A percentile compares a stretch with the other conserved stretches of the same genome.
Evolutionary conservation across 2,329 filamentous ascomycete species (phyloP).

Genomic region (Ophiosphaerella herpotricha): DNA sequence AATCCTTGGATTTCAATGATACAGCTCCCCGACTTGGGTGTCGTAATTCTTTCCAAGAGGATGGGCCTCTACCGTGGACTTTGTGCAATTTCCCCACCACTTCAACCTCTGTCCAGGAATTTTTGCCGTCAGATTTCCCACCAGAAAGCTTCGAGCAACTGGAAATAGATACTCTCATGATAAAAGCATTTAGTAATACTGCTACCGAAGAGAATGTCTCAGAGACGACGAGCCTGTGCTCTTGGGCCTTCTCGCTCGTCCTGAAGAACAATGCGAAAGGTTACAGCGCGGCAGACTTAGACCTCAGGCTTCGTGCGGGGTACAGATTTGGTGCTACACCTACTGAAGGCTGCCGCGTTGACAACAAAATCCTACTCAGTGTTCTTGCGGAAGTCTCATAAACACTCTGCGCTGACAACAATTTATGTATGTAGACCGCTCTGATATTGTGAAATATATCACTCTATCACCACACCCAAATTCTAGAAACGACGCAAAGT

Average conservation of each 20-base stretch:
- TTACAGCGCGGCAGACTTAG: conserved; percentile 9
- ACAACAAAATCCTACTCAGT: conserved; percentile 13
- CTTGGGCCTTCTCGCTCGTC: conserved; percentile 18
- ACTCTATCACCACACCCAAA: no score
- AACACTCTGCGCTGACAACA: not conserved
- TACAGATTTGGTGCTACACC: conserved; percentile 8
- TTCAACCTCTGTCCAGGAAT: no score
- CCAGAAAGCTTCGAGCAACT: not conserved
- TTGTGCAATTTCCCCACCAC: no score
- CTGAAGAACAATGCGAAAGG: conserved; percentile 13
- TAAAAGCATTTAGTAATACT: conserved; percentile 3
- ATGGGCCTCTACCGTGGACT: no score
- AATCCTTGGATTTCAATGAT: no score
- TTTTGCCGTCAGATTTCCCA: no score
- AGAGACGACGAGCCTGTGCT: conserved; percentile 18
- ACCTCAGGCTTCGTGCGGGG: conserved; percentile 14
- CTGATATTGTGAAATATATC: no score
- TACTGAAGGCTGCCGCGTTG: conserved; percentile 12
- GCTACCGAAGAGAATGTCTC: conserved; percentile 2
- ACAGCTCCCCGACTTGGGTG: no score
- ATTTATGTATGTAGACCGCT: no score
- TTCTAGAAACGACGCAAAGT: no score
- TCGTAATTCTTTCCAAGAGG: no score
- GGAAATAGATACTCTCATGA: not conserved
- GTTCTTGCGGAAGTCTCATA: conserved; percentile 17